Percentiles rank a stretch among this genome's conserved stretches.
phyloP scores from a whole-genome alignment of 2,329 filamentous ascomycete genomes.

The Aspergillus transmontanensis region DNA sequence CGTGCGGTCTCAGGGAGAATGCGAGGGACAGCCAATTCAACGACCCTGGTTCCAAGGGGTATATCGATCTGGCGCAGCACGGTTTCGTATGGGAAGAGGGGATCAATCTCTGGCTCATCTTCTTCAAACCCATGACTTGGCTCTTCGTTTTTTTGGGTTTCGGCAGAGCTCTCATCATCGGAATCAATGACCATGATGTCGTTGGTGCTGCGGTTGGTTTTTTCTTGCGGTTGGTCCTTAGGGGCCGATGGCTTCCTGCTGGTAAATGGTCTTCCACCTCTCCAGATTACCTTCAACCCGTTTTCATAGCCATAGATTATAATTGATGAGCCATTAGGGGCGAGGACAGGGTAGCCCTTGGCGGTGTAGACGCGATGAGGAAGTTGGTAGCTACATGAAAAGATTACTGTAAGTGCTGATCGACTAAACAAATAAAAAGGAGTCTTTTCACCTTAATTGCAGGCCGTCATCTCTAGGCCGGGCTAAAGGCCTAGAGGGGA shows the following conservation, averaged over 20 bases:
- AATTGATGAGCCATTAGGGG: constrained; percentile 64
- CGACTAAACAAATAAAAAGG: not conserved
- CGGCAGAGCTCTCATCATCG: constrained; percentile 54
- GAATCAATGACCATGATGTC: constrained; percentile 61
- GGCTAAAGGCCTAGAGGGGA: constrained; percentile 41
- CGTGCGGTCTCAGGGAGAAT: constrained; percentile 47
- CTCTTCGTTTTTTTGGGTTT: constrained; percentile 25
- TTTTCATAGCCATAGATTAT: constrained; percentile 62
- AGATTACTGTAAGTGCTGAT: constrained; percentile 11
- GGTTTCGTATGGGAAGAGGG: constrained; percentile 55
- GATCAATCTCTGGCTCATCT: constrained; percentile 59
- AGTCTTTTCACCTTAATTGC: constrained; percentile 43
- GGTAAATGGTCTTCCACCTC: constrained; percentile 57
- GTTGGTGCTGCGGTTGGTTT: constrained; percentile 27
- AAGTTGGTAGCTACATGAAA: constrained; percentile 57
- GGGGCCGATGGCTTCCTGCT: constrained; percentile 24
- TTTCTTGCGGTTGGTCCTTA: constrained; percentile 27
- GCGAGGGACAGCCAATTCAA: constrained; percentile 52
- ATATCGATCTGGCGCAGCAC: constrained; percentile 60
- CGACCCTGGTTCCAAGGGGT: constrained; percentile 55
- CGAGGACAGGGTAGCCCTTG: constrained; percentile 59
- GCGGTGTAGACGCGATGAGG: constrained; percentile 60
- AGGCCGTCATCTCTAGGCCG: constrained; percentile 42
- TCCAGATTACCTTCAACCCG: constrained; percentile 63
- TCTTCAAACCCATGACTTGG: constrained; percentile 50